Conservation (phyloP, 306 rosid genomes). For the Gastrolobium bilobum region DNA sequence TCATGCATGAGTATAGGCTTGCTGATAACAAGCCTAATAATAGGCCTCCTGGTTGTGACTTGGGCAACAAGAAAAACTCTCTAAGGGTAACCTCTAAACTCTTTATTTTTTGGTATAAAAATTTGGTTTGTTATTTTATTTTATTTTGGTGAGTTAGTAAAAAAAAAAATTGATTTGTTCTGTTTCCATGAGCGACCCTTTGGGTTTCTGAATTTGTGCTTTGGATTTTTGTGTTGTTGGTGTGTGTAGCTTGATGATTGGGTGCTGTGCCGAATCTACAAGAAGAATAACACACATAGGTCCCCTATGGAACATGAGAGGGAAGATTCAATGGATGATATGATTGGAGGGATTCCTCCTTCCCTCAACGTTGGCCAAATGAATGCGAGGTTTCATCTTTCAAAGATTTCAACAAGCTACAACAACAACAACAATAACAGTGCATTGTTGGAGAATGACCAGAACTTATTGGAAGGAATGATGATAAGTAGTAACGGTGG, state of each 20-base stretch:
- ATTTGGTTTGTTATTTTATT: no score
- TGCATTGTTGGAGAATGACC: constrained; percentile 64
- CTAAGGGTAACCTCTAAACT: constrained; percentile 64
- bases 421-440: constrained; percentile 48
- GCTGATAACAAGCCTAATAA: constrained; percentile 73
- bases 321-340: constrained; percentile 69
- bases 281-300: constrained; percentile 78
- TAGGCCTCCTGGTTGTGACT: constrained; percentile 79
- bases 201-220: not conserved
- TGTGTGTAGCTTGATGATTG: constrained; percentile 83
- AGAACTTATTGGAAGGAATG: constrained; percentile 63
- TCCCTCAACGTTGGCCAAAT: constrained; percentile 55
- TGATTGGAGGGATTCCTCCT: constrained; percentile 61
- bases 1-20: constrained; percentile 94
- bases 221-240: constrained; percentile 16
- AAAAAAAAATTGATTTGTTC: not conserved
- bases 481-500: constrained; percentile 32
- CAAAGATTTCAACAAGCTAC: constrained; percentile 59
- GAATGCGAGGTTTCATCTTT: constrained; percentile 63
- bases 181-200: not conserved
- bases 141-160: no score
- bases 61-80: constrained; percentile 90
- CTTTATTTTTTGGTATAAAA: not conserved
- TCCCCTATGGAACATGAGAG: constrained; percentile 65
- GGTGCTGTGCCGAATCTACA: constrained; percentile 95